Conservation (phyloP, 331 rosid genomes). For the Quercus lobata region DNA sequence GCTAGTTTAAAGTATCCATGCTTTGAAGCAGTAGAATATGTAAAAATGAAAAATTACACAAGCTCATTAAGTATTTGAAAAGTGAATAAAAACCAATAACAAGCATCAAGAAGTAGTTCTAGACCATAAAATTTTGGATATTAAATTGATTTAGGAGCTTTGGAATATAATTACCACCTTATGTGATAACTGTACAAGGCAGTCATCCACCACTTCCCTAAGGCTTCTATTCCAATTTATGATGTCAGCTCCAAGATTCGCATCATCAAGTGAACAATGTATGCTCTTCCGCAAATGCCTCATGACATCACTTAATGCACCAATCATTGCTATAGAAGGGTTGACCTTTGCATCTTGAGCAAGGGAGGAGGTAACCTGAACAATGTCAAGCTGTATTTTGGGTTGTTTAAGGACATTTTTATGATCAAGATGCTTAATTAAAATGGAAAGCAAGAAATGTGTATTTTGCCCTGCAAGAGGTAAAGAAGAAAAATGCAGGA, state of each 20-base stretch:
- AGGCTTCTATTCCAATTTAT: slow-evolving; percentile 67
- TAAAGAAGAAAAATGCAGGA: not conserved
- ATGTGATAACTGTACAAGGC: slow-evolving; percentile 74
- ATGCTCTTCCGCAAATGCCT: slow-evolving; percentile 85
- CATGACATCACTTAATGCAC: slow-evolving; percentile 79
- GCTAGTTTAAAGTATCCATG: too few species aligned
- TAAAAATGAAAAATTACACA: not conserved
- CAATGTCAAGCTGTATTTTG: slow-evolving; percentile 76
- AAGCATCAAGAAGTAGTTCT: slow-evolving; percentile 3
- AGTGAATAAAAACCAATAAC: slow-evolving; percentile 3
- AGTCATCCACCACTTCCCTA: slow-evolving; percentile 67
- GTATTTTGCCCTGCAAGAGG: slow-evolving; percentile 66
- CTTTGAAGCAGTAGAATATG: too few species aligned
- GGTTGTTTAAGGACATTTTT: slow-evolving; percentile 80
- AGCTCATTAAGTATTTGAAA: not conserved
- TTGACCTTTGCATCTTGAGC: slow-evolving; percentile 64
- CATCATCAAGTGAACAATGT: slow-evolving; percentile 64
- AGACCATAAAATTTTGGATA: not conserved
- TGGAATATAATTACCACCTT: slow-evolving; percentile 50
- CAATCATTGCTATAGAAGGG: slow-evolving; percentile 66
- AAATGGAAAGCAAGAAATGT: slow-evolving; percentile 72
- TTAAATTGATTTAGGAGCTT: slow-evolving; percentile 10
- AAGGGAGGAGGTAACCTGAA: slow-evolving; percentile 70
- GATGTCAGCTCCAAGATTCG: slow-evolving; percentile 42
- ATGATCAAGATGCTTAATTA: slow-evolving; percentile 92